Percentiles rank a stretch among this genome's conserved stretches.
Conservation (phyloP, 169 alveolate species). For the Eimeria necatrix region DNA sequence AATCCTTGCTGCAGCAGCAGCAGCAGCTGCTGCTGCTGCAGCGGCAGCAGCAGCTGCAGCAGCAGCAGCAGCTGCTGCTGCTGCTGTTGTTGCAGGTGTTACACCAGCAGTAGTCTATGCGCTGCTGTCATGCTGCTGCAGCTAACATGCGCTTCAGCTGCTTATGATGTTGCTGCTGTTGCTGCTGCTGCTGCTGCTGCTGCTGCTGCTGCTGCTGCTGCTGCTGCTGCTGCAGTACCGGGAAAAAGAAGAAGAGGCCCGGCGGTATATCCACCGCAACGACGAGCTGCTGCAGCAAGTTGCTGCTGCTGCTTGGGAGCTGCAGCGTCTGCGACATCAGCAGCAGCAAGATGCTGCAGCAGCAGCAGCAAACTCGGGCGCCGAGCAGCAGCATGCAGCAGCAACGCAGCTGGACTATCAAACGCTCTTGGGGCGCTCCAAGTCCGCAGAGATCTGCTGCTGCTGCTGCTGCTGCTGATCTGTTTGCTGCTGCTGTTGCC, state of each 20-base stretch:
- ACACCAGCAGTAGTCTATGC: neutral
- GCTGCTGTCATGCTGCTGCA: slow-evolving; percentile 29
- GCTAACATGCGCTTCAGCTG: neutral
- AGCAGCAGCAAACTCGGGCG: neutral
- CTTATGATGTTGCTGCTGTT: neutral
- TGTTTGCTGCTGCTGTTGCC: neutral
- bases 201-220: neutral
- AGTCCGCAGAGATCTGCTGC: slow-evolving; percentile 1
- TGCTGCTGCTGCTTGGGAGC: slow-evolving; percentile 71
- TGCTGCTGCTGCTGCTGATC: slow-evolving; percentile 7
- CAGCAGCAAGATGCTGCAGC: slow-evolving; percentile 38
- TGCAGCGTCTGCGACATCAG: slow-evolving; percentile 51
- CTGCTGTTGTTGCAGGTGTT: neutral
- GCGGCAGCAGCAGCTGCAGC: slow-evolving; percentile 5
- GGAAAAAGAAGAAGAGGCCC: slow-evolving; percentile 68
- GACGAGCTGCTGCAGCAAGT: slow-evolving; percentile 77
- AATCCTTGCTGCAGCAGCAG: slow-evolving; percentile 30
- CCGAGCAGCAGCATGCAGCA: slow-evolving; percentile 20
- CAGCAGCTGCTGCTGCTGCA: neutral
- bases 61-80: neutral
- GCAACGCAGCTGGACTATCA: slow-evolving; percentile 37
- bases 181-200: slow-evolving; percentile 16
- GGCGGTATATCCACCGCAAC: slow-evolving; percentile 63
- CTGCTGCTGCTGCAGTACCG: slow-evolving; percentile 45
- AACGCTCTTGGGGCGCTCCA: neutral